Conservation (phyloP, 78 protist species). For the Mantamonas sphyraenae region DNA sequence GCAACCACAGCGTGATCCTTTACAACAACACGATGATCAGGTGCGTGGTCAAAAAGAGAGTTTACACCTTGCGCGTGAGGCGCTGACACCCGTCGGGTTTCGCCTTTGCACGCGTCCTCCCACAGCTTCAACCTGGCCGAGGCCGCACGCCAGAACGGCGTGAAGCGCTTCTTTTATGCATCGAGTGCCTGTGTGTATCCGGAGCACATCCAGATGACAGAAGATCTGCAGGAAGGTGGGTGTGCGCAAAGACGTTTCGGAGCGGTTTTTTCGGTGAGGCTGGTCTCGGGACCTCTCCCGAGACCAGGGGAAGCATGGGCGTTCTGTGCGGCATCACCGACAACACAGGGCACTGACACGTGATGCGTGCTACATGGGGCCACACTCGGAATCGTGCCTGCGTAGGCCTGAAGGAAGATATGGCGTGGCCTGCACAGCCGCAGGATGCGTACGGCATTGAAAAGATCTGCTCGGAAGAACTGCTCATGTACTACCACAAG, state of each 20-base stretch:
- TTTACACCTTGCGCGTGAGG: no score
- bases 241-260: background rate
- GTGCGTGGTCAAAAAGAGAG: no score
- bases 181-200: conserved; percentile 80
- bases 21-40: conserved; percentile 67
- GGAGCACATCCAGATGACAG: conserved; percentile 53
- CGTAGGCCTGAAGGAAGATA: conserved; percentile 49
- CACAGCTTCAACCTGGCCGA: conserved; percentile 57
- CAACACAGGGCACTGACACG: no score
- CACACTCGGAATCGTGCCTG: no score
- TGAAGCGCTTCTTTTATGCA: conserved; percentile 43
- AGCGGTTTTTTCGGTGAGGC: no score
- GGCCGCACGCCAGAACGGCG: conserved; percentile 47
- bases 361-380: no score
- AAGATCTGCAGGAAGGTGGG: no score
- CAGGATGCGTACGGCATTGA: conserved; percentile 83
- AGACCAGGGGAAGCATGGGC: no score
- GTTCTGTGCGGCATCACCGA: no score
- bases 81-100: no score
- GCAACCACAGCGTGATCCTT: conserved; percentile 55
- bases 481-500: conserved; percentile 35
- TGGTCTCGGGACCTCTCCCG: no score
- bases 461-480: conserved; percentile 69
- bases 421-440: conserved; percentile 81
- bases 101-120: no score